Base-by-base conservation (phyloP, 768 basidiomycete genomes). In the Stropharia rugosoannulata region DNA sequence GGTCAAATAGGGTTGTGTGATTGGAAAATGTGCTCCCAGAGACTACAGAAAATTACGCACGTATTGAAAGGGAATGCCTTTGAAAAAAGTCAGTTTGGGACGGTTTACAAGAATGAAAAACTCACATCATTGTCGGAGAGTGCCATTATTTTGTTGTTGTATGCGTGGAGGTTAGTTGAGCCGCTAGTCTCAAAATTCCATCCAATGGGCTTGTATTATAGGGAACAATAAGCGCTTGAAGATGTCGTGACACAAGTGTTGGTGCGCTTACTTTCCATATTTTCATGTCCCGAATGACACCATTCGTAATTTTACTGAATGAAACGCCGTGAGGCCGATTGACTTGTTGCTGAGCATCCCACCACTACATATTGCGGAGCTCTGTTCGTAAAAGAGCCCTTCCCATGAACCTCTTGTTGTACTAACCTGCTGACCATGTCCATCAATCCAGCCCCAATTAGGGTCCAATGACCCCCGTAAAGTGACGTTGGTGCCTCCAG, bases 401-500 rank as follows among this genome's bases (percentile, higher is more conserved):
- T n/a, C 32, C 12, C 4, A 47, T 39, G 4, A 5, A 16, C 2
- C 39, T 35, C 18, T 7, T 11, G 2, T 32, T 22, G 4, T 8
- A 65, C 70, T 48, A 54, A 79, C 80, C 32, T 73, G 73, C 68
- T 85, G 82, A 1, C 85, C 85, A 49, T 86, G 79, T 1, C 73
- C 80, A 59, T 85, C 79, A 0, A 87, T 76, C 84, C 84, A 86
- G n/a, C 85, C 84, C 81, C 81, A 82, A 3, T 80, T 56, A 0
- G 81, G 78, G 57, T 86, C 79, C 10, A 64, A 68, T 18, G 80
- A 78, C 0, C 86, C 83, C 25, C 80, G 71, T 6, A 87, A 64
- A 9, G 83, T 85, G 42, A 86, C 80, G 52, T 85, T 85, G 39
- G 64, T 77, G 4, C 85, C 83, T 11, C 80, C 81, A 2, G 67